Evolutionary conservation across 176 grass and related monocot species (phyloP).

Genomic region (Tuctoria greenei): DNA sequence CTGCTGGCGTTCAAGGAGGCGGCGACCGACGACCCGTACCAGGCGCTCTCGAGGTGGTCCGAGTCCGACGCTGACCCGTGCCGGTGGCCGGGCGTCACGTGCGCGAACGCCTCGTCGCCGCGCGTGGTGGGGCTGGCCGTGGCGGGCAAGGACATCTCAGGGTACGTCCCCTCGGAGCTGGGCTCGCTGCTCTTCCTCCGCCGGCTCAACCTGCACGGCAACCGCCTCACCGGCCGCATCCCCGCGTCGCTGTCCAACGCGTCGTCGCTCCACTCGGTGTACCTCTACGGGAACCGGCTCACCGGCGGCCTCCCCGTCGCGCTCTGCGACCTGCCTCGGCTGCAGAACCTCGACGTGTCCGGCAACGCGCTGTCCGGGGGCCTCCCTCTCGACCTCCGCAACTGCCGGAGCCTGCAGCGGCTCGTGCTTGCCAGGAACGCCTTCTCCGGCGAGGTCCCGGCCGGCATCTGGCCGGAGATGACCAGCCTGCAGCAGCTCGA

Average conservation of each 20-base stretch:
- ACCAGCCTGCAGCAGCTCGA: constrained; percentile 62
- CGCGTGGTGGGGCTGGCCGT: constrained; percentile 73
- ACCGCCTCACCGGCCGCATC: constrained; percentile 57
- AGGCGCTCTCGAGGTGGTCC: constrained; percentile 49
- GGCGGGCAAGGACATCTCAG: constrained; percentile 79
- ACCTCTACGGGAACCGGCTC: constrained; percentile 72
- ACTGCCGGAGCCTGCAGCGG: constrained; percentile 65
- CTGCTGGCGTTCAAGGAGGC: constrained; percentile 84
- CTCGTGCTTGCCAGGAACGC: constrained; percentile 54
- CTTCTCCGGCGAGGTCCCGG: constrained; percentile 57
- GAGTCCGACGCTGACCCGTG: constrained; percentile 68
- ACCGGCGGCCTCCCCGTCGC: constrained; percentile 54
- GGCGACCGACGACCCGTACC: constrained; percentile 66
- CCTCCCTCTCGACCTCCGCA: constrained; percentile 56
- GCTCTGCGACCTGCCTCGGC: constrained; percentile 63
- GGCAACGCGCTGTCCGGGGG: constrained; percentile 56
- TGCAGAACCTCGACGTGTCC: constrained; percentile 87
- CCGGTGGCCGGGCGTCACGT: constrained; percentile 66
- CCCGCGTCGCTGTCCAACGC: constrained; percentile 68
- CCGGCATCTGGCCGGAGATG: constrained; percentile 78
- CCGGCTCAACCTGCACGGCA: constrained; percentile 79
- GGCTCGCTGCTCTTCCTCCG: constrained; percentile 86
- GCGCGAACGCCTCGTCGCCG: constrained; percentile 47
- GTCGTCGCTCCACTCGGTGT: constrained; percentile 81
- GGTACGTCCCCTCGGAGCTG: constrained; percentile 79